A percentile compares a stretch with the other conserved stretches of the same genome.
Evolutionary conservation across 1,139 yeast genomes (phyloP).

Genomic region (Debaryomyces udenii): DNA sequence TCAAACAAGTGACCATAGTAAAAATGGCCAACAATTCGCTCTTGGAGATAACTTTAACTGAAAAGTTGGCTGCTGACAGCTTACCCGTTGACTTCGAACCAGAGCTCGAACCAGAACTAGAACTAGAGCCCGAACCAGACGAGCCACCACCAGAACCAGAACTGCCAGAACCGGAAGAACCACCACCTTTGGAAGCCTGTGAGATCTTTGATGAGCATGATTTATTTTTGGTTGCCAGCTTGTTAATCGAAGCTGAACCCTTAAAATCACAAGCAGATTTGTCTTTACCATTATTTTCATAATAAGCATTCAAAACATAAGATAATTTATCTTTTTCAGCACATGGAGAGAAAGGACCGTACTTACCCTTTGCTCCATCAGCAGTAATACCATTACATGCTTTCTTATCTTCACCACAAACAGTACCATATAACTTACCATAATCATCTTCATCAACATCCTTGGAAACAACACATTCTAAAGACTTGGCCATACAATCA

Average conservation of each 20-base stretch:
- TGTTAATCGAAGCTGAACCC: constrained; percentile 43
- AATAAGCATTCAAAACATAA: constrained; percentile 44
- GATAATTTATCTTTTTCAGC: constrained; percentile 42
- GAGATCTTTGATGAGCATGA: constrained; percentile 35
- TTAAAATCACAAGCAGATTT: constrained; percentile 43
- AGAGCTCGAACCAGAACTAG: constrained; percentile 26
- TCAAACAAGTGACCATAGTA: constrained; percentile 36
- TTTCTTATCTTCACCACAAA: constrained; percentile 31
- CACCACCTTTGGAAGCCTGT: constrained; percentile 29
- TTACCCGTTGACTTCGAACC: constrained; percentile 24
- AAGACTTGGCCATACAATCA: constrained; percentile 39
- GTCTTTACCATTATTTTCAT: constrained; percentile 30
- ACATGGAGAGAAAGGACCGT: constrained; percentile 48
- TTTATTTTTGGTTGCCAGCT: constrained; percentile 29
- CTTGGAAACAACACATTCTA: constrained; percentile 39
- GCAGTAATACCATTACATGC: constrained; percentile 43
- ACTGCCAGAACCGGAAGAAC: constrained; percentile 25
- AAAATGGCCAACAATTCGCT: constrained; percentile 36
- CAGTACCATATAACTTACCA: constrained; percentile 35
- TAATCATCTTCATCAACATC: constrained; percentile 36
- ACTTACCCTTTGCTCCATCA: constrained; percentile 40
- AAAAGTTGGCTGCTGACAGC: constrained; percentile 25
- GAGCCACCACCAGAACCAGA: constrained; percentile 27
- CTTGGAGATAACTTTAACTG: constrained; percentile 30
- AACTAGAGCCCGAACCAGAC: constrained; percentile 26